A percentile compares a stretch with the other conserved stretches of the same genome.
Evolutionary conservation across 345 rosid genomes (phyloP).

Genomic region (Hypericum perforatum): DNA sequence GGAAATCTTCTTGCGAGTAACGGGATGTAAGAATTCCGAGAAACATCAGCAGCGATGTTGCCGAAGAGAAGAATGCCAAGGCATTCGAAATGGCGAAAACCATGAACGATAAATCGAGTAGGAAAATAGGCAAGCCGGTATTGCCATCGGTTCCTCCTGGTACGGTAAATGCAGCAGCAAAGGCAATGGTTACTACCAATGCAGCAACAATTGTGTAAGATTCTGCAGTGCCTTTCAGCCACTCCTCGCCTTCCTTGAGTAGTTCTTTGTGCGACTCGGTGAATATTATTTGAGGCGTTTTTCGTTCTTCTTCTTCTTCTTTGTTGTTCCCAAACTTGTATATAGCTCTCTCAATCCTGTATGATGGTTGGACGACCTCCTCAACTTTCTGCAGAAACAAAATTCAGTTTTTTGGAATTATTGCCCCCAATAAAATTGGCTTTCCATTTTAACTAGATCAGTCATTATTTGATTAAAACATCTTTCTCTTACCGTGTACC

Average conservation of each 20-base stretch:
- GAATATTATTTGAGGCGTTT: slow-evolving; percentile 9
- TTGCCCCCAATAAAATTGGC: too few species aligned
- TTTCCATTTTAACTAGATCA: too few species aligned
- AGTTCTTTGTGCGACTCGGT: slow-evolving; percentile 4
- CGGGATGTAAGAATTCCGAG: slow-evolving; percentile 15
- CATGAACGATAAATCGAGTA: neutral
- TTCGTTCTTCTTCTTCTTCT: neutral
- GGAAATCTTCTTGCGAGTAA: slow-evolving; percentile 14
- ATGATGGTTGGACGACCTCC: slow-evolving; percentile 8
- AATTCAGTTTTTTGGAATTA: too few species aligned
- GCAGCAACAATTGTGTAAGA: slow-evolving; percentile 12
- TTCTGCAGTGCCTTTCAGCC: slow-evolving; percentile 17
- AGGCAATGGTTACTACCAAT: slow-evolving; percentile 10
- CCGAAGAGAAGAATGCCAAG: slow-evolving; percentile 8
- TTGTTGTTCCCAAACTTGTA: too few species aligned
- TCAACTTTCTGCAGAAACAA: slow-evolving; percentile 19
- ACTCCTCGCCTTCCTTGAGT: slow-evolving; percentile 12
- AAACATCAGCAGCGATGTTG: slow-evolving; percentile 11
- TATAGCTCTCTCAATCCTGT: slow-evolving; percentile 3
- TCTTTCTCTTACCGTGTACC: too few species aligned
- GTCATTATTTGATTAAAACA: too few species aligned
- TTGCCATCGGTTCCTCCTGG: slow-evolving; percentile 6
- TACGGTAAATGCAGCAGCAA: slow-evolving; percentile 13
- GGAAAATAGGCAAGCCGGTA: slow-evolving; percentile 5
- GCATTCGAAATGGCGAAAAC: slow-evolving; percentile 5